Evolutionary conservation across 2,329 filamentous ascomycete species (phyloP).

Genomic region (Beauveria brongniartii): DNA sequence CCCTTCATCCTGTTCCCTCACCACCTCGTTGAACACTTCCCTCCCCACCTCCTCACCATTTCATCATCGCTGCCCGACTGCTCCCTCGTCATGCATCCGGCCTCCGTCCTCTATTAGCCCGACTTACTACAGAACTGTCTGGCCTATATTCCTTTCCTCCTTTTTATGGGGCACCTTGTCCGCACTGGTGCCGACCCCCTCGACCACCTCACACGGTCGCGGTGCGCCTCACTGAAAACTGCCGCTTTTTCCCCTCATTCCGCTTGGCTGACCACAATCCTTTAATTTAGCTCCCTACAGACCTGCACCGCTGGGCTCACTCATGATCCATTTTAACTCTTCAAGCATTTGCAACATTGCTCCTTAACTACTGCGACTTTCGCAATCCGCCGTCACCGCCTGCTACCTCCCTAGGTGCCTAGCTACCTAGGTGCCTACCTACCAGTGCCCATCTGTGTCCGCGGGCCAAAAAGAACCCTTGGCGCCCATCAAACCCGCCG

Average conservation of each 20-base stretch:
- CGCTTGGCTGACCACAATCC: conserved; percentile 11
- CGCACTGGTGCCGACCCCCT: conserved; percentile 4
- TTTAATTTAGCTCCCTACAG: conserved; percentile 9
- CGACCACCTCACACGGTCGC: background rate
- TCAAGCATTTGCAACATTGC: conserved; percentile 6
- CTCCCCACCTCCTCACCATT: background rate
- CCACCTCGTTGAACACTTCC: background rate
- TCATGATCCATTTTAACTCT: background rate
- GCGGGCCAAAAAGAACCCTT: conserved; percentile 8
- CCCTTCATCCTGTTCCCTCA: background rate
- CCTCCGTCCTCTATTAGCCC: background rate
- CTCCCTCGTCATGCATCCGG: background rate
- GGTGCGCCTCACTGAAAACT: conserved; percentile 4
- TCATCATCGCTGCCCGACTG: background rate
- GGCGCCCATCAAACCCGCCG: conserved; percentile 7
- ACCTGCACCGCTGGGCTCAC: conserved; percentile 4
- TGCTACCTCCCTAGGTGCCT: background rate
- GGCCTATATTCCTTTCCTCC: conserved; percentile 1
- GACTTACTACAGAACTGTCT: background rate
- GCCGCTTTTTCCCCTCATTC: conserved; percentile 9
- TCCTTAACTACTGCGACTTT: background rate
- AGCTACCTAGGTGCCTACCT: background rate
- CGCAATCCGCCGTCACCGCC: conserved; percentile 17
- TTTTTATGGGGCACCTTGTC: conserved; percentile 5
- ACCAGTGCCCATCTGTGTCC: background rate